phyloP scores from a whole-genome alignment of 345 rosid species.

The Gossypium rotundifolium region DNA sequence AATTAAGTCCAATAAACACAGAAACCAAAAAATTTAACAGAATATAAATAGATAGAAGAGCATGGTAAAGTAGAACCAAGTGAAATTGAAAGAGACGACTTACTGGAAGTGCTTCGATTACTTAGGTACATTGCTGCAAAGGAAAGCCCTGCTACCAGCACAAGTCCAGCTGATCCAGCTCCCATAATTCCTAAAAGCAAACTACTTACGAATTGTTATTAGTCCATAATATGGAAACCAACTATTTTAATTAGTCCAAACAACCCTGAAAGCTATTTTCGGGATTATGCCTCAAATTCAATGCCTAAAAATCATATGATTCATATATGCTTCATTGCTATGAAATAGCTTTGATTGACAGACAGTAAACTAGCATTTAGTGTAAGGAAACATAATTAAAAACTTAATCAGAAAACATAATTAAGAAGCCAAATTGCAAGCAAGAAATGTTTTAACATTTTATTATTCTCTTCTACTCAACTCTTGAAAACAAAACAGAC shows the following conservation, averaged over 20 bases:
- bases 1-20: neutral
- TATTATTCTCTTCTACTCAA: neutral
- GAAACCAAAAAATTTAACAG: neutral
- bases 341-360: neutral
- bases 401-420: neutral
- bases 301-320: neutral
- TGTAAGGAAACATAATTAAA: neutral
- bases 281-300: too few species aligned
- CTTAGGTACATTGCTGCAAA: slow-evolving; percentile 55
- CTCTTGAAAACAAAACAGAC: neutral
- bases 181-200: slow-evolving; percentile 77
- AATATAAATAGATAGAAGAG: neutral
- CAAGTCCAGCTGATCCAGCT: slow-evolving; percentile 64
- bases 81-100: slow-evolving; percentile 26
- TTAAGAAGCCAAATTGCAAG: neutral
- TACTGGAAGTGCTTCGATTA: slow-evolving; percentile 52
- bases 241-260: neutral
- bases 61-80: neutral
- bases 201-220: slow-evolving; percentile 64
- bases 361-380: neutral
- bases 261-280: neutral
- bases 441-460: neutral
- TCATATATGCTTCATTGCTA: neutral
- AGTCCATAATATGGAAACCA: slow-evolving; percentile 34
- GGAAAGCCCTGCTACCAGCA: slow-evolving; percentile 50